Conservation (phyloP, 306 rosid genomes). For the Calophaca sinica region DNA sequence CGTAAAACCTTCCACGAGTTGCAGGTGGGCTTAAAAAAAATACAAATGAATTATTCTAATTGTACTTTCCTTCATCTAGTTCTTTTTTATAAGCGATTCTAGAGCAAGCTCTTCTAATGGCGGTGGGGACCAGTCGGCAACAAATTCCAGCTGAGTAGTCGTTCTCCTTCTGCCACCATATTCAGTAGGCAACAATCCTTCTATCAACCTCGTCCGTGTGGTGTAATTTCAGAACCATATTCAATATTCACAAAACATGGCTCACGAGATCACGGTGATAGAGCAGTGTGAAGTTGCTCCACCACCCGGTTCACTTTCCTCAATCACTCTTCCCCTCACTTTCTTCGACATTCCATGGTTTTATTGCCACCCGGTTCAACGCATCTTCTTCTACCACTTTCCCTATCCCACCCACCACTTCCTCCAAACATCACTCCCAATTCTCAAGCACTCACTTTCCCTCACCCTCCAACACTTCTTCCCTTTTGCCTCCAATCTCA, state of each 20-base stretch:
- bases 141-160: too few species aligned
- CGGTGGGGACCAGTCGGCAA: too few species aligned
- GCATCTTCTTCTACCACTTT: constrained; percentile 51
- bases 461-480: constrained; percentile 55
- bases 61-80: too few species aligned
- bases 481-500: constrained; percentile 43
- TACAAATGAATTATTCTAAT: too few species aligned
- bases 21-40: too few species aligned
- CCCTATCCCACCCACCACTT: constrained; percentile 44
- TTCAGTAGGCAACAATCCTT: too few species aligned
- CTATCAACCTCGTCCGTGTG: too few species aligned
- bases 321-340: constrained; percentile 49
- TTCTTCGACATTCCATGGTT: constrained; percentile 57
- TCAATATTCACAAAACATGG: neutral
- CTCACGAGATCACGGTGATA: neutral
- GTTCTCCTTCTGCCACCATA: too few species aligned
- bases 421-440: constrained; percentile 43
- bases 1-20: too few species aligned
- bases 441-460: constrained; percentile 55
- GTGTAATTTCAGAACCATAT: neutral
- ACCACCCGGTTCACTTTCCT: constrained; percentile 39
- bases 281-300: constrained; percentile 42
- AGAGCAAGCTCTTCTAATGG: too few species aligned
- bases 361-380: constrained; percentile 11
- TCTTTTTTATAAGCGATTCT: too few species aligned